Evolutionary conservation across 805 yeast genomes (phyloP).

Genomic region (Candida golubevii): DNA sequence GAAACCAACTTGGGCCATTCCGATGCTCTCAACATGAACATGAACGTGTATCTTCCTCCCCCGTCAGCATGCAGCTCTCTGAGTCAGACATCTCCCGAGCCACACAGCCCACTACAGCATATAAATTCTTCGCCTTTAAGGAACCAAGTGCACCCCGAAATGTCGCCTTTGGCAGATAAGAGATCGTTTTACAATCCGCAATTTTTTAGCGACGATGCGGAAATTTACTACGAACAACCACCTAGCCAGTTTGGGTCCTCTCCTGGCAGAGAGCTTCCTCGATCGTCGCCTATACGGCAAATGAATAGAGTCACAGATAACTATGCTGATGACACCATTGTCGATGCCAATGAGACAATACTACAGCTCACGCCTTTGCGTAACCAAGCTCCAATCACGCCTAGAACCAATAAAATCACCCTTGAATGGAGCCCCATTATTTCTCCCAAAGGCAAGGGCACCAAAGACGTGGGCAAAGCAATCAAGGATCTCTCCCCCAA

Average conservation of each 20-base stretch:
- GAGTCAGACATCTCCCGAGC: slow-evolving; percentile 34
- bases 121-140: slow-evolving; percentile 27
- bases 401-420: slow-evolving; percentile 28
- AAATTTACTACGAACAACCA: slow-evolving; percentile 10
- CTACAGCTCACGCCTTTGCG: slow-evolving; percentile 39
- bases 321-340: slow-evolving; percentile 26
- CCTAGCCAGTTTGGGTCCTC: slow-evolving; percentile 24
- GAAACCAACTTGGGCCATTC: neutral
- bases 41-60: slow-evolving; percentile 34
- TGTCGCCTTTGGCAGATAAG: slow-evolving; percentile 16
- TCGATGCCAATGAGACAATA: slow-evolving; percentile 38
- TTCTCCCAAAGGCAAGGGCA: slow-evolving; percentile 30
- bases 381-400: slow-evolving; percentile 31
- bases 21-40: slow-evolving; percentile 13
- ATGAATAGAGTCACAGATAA: slow-evolving; percentile 1
- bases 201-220: slow-evolving; percentile 32
- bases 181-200: slow-evolving; percentile 35
- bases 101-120: slow-evolving; percentile 20
- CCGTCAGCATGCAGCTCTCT: slow-evolving; percentile 31
- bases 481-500: slow-evolving; percentile 45
- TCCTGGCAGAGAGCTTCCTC: slow-evolving; percentile 23
- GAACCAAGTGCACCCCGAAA: neutral
- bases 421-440: slow-evolving; percentile 45
- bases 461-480: slow-evolving; percentile 14
- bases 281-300: slow-evolving; percentile 10